Evolutionary conservation across 1,139 yeast species (phyloP), one percentile per base, ranked within the genome.

Genomic region (Candida sojae): DNA sequence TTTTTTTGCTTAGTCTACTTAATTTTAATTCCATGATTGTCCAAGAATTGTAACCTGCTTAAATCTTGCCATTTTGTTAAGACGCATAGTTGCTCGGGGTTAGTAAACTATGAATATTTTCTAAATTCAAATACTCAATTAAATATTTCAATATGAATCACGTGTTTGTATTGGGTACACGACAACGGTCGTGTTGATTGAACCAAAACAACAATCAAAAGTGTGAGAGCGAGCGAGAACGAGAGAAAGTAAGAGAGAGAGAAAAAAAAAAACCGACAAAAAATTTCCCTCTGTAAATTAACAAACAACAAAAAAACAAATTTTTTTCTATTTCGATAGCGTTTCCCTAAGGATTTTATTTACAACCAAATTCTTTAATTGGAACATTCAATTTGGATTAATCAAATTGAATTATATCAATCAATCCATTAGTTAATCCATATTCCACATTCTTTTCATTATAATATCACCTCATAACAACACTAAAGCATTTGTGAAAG

Each of bases 201-300:
- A 21, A 7, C n/a, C 26, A 35, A 35, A 35, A 35, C 39, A 35
- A 35, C 39, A 35, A 35, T 13, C 39, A 21, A 17, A 35, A 9
- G 39, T 29, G 40, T 13, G 45, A 36, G 43, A 33, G 21, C 10
- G 41, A 38, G 39, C 37, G 39, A 43, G 39, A 23, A 30, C 9
- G 23, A 40, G 30, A 42, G 43, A 32, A 28, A 29, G 32, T 26
- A 30, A 43, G 40, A 44, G 40, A 12, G n/a, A n/a, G 12, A 41
- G 23, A 42, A 38, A 32, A 21, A 42, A 38, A 30, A 30, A 42
- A 28, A 33, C 31, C 32, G 33, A 40, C 43, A 40, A 40, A 29
- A 34, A 40, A 34, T 25, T 23, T 26, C 12, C 31, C 43, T 17
- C 43, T 35, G 28, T 34, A 35, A 26, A 26, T 26, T 26, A 26